These are phyloP conservation scores for Rhizophagus sp. DNA, from an alignment of 192 early-diverging fungal species.

Conservation along the genomic window DNA sequence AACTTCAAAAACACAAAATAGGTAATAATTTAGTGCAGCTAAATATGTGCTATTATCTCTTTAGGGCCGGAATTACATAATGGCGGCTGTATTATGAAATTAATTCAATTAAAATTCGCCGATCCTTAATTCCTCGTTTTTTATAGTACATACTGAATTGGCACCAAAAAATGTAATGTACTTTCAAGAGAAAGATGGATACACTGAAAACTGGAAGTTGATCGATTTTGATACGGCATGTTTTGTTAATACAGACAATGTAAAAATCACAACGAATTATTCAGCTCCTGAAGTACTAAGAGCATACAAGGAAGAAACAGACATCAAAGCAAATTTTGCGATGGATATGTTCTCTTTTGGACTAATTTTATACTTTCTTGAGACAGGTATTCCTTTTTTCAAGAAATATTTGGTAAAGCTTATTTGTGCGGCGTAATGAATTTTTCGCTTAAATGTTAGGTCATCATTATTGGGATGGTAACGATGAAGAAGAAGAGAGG, in stretches of 20 bases:
- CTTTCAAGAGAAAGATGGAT: not conserved
- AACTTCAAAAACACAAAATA: not conserved
- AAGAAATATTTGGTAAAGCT: not conserved
- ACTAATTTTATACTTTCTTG: conserved; percentile 12
- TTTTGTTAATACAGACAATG: not conserved
- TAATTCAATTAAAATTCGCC: no score
- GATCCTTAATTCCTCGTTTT: not conserved
- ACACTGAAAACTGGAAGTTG: conserved; percentile 3
- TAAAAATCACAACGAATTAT: not conserved
- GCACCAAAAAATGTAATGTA: conserved; percentile 14
- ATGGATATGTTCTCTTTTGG: conserved; percentile 23
- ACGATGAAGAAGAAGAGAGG: not conserved
- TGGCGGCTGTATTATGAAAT: no score
- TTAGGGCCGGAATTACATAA: no score
- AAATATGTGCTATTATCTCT: not conserved
- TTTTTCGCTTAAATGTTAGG: not conserved
- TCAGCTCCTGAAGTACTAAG: conserved; percentile 1
- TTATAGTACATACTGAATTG: not conserved
- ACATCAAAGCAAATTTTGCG: not conserved
- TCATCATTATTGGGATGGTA: not conserved
- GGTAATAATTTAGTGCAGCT: not conserved
- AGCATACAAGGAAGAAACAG: not conserved
- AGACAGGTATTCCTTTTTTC: not conserved
- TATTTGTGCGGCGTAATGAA: not conserved
- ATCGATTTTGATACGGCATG: conserved; percentile 2